Base-by-base conservation (phyloP, 768 basidiomycete species). In the Russula foetens region DNA sequence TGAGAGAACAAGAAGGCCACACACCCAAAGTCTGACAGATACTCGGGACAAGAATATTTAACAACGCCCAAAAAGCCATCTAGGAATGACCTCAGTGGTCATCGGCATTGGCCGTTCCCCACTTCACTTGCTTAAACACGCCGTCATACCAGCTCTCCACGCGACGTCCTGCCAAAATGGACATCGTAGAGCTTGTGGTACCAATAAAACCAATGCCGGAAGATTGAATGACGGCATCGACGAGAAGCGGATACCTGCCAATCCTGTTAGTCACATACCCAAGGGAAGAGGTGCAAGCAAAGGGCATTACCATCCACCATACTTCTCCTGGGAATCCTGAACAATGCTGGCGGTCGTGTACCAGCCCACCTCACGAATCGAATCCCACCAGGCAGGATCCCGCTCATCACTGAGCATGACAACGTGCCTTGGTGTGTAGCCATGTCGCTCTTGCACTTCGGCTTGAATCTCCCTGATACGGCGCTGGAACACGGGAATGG, bases 161-260 rank as follows among this genome's bases (percentile, higher is more conserved):
- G 26, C 89, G 76, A n/a, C 84, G 79, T 21, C 77, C 76, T 7
- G 87, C 85, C 31, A 90, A 63, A 47, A 81, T 73, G 2, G 84
- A 84, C 81, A 88, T 88, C 4, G 88, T 90, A 29, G 86, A 88
- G 44, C 75, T 85, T 79, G 1, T 85, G 89, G 11, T 41, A 12
- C 87, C 89, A 19, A 91, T 81, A 66, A 90, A 85, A 1, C 86
- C 89, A 12, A 75, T 69, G 23, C 83, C 87, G 39, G 72, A 73
- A 0, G 85, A 85, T 66, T 90, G 89, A 59, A 88, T 80, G 9
- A 81, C 83, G 4, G 86, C 85, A 67, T 90, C 88, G 53, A 90
- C 77, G 53, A 90, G 71, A n/a, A 86, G 73, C 17, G 86, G 84
- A 69, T 87, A 85, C 85, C 86, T 86, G 65, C 23, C n/a, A 48